These are phyloP conservation scores for Thraustotheca clavata DNA, from an alignment of 352 stramenopile species.

Conservation along the genomic window DNA sequence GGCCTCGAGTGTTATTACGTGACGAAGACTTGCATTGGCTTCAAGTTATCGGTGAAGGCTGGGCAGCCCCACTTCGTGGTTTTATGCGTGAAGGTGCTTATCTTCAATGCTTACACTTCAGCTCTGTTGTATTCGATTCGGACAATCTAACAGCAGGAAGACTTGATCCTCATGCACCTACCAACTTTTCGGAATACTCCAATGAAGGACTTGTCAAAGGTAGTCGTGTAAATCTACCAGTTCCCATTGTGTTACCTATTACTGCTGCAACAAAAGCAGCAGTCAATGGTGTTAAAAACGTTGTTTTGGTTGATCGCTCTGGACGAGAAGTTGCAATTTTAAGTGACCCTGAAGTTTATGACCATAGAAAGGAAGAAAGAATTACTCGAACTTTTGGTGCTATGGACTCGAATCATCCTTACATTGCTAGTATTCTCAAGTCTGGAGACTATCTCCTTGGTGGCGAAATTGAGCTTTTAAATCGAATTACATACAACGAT, in stretches of 20 bases:
- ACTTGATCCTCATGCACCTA: conserved; percentile 72
- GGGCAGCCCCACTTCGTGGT: conserved; percentile 91
- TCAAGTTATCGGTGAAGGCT: conserved; percentile 96
- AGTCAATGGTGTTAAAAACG: conserved; percentile 64
- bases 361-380: conserved; percentile 97
- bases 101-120: conserved; percentile 96
- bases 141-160: conserved; percentile 91
- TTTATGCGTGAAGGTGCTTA: conserved; percentile 98
- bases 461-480: conserved; percentile 93
- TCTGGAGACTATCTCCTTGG: conserved; percentile 94
- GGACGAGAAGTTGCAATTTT: conserved; percentile 92
- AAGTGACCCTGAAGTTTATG: conserved; percentile 91
- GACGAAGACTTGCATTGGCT: conserved; percentile 98
- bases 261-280: conserved; percentile 87
- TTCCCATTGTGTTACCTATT: conserved; percentile 95
- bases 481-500: conserved; percentile 95
- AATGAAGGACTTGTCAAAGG: conserved; percentile 66
- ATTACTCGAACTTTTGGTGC: conserved; percentile 96
- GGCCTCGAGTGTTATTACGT: conserved; percentile 88
- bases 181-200: conserved; percentile 91
- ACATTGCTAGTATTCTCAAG: conserved; percentile 93
- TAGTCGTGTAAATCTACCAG: conserved; percentile 92
- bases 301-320: conserved; percentile 92
- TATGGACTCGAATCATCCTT: conserved; percentile 94
- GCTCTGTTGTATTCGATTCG: conserved; percentile 92